Base-by-base conservation (phyloP, 2,329 filamentous ascomycete species). In the Septoria linicola region DNA sequence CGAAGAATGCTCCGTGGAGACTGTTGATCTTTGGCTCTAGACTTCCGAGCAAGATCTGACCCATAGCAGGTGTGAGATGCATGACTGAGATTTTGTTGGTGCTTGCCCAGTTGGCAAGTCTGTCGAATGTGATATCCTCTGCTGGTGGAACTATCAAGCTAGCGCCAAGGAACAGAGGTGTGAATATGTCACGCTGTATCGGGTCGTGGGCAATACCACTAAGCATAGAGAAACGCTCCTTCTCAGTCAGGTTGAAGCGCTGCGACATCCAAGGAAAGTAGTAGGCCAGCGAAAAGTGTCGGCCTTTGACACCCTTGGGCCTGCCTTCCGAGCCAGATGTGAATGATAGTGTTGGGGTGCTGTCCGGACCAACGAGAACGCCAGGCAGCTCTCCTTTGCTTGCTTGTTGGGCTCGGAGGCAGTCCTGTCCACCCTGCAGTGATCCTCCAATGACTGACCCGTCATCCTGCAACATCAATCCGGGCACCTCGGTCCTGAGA, bases 261-360 rank as follows among this genome's bases (percentile, higher is more conserved):
- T 93, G 74, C 0, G 89, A 83, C 92, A 97, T 97, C 91, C 90
- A 97, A 16, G 85, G 83, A 66, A 92, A 95, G 73, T 96, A 97
- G 63, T 87, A 84, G 1, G 89, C 81, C 54, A 97, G 75, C 43
- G 83, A 87, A 73, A 87, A 97, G 71, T 97, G 92, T 11, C 92
- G 81, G 1, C 92, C 91, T 49, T 84, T 79, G 10, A 97, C 92
- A 60, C 89, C 89, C 75, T 95, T 96, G 27, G 89, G 90, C 59
- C 81, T 55, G 39, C 88, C 89, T 72, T 95, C 88, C 1, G 78
- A 81, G 3, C 90, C 89, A 21, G 74, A 77, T 19, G 76, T 78
- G 62, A 78, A 78, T 10, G 72, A 75, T 1, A 96, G 74, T 0
- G 87, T 95, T 1, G 87, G 85, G 5, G 78, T 86, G 13, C 85